Base-by-base conservation (phyloP, 768 basidiomycete genomes). In the Serendipita vermifera region DNA sequence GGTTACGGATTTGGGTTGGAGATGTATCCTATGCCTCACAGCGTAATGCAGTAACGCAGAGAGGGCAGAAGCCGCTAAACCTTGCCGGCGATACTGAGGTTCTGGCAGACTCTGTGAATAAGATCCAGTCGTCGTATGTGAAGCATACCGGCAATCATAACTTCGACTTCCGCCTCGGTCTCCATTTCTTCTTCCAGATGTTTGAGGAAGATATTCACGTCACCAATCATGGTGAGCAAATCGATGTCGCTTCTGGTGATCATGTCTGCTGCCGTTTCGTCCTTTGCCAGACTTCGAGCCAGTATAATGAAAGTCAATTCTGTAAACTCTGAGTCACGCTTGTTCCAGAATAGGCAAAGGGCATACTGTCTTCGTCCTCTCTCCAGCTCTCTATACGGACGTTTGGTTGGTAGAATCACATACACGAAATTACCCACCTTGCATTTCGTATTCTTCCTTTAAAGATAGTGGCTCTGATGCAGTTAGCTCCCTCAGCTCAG, bases 261-360 rank as follows among this genome's bases (percentile, higher is more conserved):
- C 31, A 26, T 48, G 57, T 39, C 57, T 62, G 13, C 26, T 11
- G 41, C 31, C 33, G 64, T 31, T 32, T 40, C 15, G 15, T 20
- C 29, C 57, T 0, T 32, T 17, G 6, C 66, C 57, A 15, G 59
- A 55, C 4, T 51, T 32, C 77, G 73, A 6, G 78, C 77, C 40
- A 92, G 80, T 46, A 97, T 71, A 69, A 97, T 94, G 66, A 94
- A 94, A 0, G 92, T 94, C 13, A 94, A 70, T 67, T 94, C 82
- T 84, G 64, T 5, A 39, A 15, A 27, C n/a, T 22, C 41, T 17
- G 38, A n/a, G 24, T 33, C 11, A 27, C 39, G 20, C 22, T 22
- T 39, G 38, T 55, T 3, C 1, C n/a, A 59, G 43, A 22, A 24
- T 22, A 38, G 9, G 26, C 24, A 33, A 24, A 11, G 36, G 15